Evolutionary conservation across 768 basidiomycete species (phyloP), one percentile per base, ranked within the genome.

Genomic region (Omphalotus guepiniiformis): DNA sequence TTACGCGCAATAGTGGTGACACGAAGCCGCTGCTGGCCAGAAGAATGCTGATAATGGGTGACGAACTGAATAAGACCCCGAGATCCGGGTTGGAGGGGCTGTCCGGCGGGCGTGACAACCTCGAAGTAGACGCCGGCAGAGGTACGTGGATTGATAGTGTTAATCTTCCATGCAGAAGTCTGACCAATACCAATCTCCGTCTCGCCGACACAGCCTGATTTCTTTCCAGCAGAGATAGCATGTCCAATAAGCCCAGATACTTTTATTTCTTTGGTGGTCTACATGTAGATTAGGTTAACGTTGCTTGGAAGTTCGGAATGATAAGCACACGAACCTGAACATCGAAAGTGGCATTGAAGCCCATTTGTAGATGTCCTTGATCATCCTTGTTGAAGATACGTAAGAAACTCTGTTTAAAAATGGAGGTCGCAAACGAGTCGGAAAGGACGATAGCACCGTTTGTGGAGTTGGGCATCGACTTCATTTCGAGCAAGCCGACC

Each of bases 101-200:
- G 93, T 2, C 94, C 95, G 15, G 94, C 93, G 19, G 93, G 94
- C 1, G 94, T 94, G 52, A 97, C 96, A 23, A 98, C 96, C 63
- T 99, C 96, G 61, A 99, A 97, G 71, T 98, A 99, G 28, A 95
- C 92, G 23, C 83, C 95, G 40, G 86, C 79, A 1, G 95, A 84
- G 1, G 93, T 92, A 47, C 78, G 85, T 3, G 93, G 92, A 0
- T 82, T 91, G 54, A 99, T 78, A 42, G 83, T 76, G 70, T 95
- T 96, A 57, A 98, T 80, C 68, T 92, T 96, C 96, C 96, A 99
- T 1, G 93, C 95, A 8, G 95, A 96, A 0, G 96, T 99, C 63
- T 94, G 91, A 26, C 94, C 95, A 51, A 99, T 95, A 62, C 96
- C 96, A 50, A 99, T 98, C 65, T 98, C 96, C 0, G 96, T 98